Conservation (phyloP, 805 yeast species). For the Kluyveromyces nonfermentans region DNA sequence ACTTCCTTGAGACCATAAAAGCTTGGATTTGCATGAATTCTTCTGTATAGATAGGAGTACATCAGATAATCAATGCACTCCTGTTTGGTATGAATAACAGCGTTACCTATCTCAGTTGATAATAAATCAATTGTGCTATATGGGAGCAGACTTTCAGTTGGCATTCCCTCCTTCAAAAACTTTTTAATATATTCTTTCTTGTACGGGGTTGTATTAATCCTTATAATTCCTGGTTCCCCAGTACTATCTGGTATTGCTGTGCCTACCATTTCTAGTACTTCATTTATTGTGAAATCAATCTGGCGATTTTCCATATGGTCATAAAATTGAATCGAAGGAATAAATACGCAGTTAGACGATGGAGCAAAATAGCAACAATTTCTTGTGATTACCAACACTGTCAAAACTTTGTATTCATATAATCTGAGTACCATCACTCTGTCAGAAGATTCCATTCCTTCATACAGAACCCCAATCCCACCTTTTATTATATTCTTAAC, state of each 20-base stretch:
- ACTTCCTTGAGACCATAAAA: constrained; percentile 71
- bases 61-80: constrained; percentile 90
- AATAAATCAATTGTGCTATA: constrained; percentile 55
- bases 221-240: constrained; percentile 33
- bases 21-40: constrained; percentile 76
- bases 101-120: constrained; percentile 61
- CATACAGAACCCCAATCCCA: constrained; percentile 60
- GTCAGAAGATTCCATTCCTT: constrained; percentile 49
- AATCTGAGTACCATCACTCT: constrained; percentile 44
- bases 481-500: constrained; percentile 36
- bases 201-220: constrained; percentile 48
- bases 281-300: constrained; percentile 57
- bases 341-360: constrained; percentile 42
- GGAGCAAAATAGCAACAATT: constrained; percentile 47
- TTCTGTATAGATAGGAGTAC: constrained; percentile 69
- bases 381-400: constrained; percentile 50
- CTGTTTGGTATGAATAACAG: constrained; percentile 57
- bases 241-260: constrained; percentile 24
- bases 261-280: constrained; percentile 58
- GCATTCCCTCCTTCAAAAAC: constrained; percentile 65
- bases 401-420: constrained; percentile 40
- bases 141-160: constrained; percentile 71
- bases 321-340: constrained; percentile 61
- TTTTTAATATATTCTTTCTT: constrained; percentile 57
- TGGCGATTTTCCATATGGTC: constrained; percentile 69